A percentile compares a stretch with the other conserved stretches of the same genome.
Conservation (phyloP, 257 asterid genomes). For the Parsonsia alboflavescens region DNA sequence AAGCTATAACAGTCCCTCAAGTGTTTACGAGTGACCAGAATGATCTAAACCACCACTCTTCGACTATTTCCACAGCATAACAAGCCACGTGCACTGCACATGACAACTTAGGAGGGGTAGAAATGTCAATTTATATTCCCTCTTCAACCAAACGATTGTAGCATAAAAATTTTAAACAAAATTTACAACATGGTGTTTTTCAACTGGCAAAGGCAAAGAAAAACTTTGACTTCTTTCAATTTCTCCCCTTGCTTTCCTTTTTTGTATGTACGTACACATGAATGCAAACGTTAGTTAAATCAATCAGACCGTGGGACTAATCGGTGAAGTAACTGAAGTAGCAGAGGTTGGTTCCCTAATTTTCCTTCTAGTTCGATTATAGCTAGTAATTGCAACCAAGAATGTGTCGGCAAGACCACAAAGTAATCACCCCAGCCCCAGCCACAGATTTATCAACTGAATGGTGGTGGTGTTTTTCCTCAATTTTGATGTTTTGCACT, state of each 20-base stretch:
- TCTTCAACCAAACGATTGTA: no score
- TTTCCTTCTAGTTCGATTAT: slow-evolving; percentile 58
- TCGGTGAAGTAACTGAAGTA: slow-evolving; percentile 18
- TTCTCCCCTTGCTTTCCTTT: background rate
- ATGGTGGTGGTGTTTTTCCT: slow-evolving; percentile 8
- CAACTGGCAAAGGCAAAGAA: no score
- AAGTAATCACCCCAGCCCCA: slow-evolving; percentile 35
- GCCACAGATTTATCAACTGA: slow-evolving; percentile 25
- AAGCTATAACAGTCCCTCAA: no score
- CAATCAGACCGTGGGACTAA: slow-evolving; percentile 15
- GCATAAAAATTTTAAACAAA: no score
- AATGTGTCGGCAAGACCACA: slow-evolving; percentile 37
- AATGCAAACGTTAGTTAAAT: background rate
- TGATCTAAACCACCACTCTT: no score
- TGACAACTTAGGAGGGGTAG: no score
- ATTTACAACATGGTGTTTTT: no score
- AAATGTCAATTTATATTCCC: no score
- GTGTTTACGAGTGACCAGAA: no score
- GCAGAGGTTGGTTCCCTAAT: slow-evolving; percentile 15
- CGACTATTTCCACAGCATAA: no score
- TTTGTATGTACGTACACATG: background rate
- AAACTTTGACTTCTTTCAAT: no score
- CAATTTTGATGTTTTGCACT: slow-evolving; percentile 5
- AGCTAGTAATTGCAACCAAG: slow-evolving; percentile 46
- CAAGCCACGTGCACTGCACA: no score